phyloP scores from a whole-genome alignment of 2,329 filamentous ascomycete genomes.

The Diaporthe humulicola region DNA sequence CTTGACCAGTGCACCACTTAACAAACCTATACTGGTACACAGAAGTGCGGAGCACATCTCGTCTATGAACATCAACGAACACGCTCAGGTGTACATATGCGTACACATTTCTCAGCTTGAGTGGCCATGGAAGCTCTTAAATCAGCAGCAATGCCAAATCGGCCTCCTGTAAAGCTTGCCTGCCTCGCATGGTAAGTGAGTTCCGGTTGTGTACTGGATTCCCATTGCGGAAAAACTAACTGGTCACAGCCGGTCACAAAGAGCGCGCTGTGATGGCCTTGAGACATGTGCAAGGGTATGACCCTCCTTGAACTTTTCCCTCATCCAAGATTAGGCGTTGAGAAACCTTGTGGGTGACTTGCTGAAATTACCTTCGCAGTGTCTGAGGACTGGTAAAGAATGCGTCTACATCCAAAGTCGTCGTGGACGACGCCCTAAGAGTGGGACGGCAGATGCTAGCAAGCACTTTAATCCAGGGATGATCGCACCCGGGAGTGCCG shows the following conservation, averaged over 20 bases:
- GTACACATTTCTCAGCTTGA: not conserved
- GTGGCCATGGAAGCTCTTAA: not conserved
- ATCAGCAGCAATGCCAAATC: not conserved
- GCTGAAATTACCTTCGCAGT: not conserved
- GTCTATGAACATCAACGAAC: too few species aligned
- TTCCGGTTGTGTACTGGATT: not conserved
- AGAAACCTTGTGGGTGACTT: not conserved
- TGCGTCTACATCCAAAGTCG: not conserved
- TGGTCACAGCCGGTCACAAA: not conserved
- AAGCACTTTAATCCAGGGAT: not conserved
- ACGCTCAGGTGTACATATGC: not conserved
- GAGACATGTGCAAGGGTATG: not conserved
- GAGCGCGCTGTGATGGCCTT: not conserved
- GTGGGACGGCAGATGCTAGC: accelerated
- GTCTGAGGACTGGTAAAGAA: not conserved
- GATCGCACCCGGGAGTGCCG: not conserved
- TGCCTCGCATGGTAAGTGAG: not conserved
- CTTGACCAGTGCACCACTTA: not conserved
- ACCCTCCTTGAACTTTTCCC: accelerated
- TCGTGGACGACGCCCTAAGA: not conserved
- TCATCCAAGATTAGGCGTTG: not conserved
- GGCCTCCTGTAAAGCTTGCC: not conserved
- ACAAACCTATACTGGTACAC: too few species aligned
- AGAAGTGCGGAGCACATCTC: not conserved
- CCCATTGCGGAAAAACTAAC: not conserved